These are phyloP conservation scores for Suillus brevipes DNA, from an alignment of 768 basidiomycete species.

Conservation along the genomic window DNA sequence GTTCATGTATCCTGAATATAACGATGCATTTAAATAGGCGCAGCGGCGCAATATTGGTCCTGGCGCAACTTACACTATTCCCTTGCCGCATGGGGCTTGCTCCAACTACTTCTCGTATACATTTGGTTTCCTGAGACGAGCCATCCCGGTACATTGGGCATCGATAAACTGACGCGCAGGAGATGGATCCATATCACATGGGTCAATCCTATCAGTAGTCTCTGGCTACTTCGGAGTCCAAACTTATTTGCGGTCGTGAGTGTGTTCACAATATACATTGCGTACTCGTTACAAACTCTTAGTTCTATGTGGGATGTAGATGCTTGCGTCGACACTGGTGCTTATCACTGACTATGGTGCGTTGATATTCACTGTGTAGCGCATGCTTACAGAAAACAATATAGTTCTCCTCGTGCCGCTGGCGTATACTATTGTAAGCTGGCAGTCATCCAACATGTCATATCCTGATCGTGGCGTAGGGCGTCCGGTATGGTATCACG, in stretches of 20 bases:
- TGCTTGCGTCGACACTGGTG: conserved; percentile 1
- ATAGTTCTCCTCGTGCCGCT: conserved; percentile 50
- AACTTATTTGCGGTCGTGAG: conserved; percentile 57
- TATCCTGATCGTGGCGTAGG: conserved; percentile 35
- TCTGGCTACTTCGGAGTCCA: conserved; percentile 57
- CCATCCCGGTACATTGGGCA: conserved; percentile 55
- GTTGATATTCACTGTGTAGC: conserved; percentile 9
- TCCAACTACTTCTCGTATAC: conserved; percentile 40
- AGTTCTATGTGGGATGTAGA: neutral
- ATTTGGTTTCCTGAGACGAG: conserved; percentile 66
- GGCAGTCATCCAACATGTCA: neutral
- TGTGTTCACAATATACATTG: conserved; percentile 6
- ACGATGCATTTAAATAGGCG: conserved; percentile 30
- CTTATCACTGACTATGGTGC: neutral
- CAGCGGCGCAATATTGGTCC: conserved; percentile 57
- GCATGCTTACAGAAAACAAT: conserved; percentile 29
- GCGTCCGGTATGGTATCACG: conserved; percentile 52
- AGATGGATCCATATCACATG: conserved; percentile 35
- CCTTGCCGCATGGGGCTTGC: conserved; percentile 42
- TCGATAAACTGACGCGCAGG: conserved; percentile 43
- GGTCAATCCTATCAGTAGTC: conserved; percentile 58
- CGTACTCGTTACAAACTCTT: neutral
- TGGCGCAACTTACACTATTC: conserved; percentile 62
- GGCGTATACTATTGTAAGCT: conserved; percentile 57
- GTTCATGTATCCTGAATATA: neutral